Percentiles rank a stretch among this genome's conserved stretches.
Conservation (phyloP, 345 rosid species). For the Mercurialis annua region DNA sequence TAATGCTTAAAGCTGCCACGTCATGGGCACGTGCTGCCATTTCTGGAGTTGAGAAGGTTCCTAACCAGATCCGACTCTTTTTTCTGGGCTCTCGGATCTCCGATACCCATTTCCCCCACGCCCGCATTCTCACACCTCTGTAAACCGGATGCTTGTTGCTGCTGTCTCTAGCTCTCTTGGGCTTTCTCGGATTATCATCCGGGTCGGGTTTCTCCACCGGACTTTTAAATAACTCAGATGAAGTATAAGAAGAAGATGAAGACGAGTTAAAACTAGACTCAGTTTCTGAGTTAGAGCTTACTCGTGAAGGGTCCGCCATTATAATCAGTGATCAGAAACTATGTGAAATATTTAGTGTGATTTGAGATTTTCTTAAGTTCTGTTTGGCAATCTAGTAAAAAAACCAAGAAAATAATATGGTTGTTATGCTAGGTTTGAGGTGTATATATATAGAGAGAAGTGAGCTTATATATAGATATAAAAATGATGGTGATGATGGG, state of each 20-base stretch:
- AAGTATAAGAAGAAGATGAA: not conserved
- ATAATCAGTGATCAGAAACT: not conserved
- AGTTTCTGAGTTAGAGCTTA: constrained; percentile 8
- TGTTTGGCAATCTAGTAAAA: too few relatives aligned
- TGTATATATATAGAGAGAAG: not conserved
- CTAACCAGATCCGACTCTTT: constrained; percentile 95
- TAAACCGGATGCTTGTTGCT: constrained; percentile 57
- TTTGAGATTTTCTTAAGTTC: not conserved
- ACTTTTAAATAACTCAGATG: constrained; percentile 11
- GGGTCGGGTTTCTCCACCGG: constrained; percentile 8
- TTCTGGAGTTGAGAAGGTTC: constrained; percentile 82
- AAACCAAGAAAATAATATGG: not conserved
- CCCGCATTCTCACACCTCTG: constrained; percentile 84
- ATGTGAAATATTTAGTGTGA: too few relatives aligned
- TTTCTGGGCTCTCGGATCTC: constrained; percentile 97
- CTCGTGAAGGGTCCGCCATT: constrained; percentile 4
- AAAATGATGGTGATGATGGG: not conserved
- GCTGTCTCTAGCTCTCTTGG: constrained; percentile 10
- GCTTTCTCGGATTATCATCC: constrained; percentile 1
- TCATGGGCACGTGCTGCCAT: constrained; percentile 99
- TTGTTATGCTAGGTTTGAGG: too few relatives aligned
- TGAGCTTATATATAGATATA: not conserved
- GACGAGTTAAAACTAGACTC: constrained; percentile 18
- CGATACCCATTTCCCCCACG: constrained; percentile 99
- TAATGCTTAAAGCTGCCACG: constrained; percentile 84